Evolutionary conservation across 805 yeast genomes (phyloP).

Genomic region (Ogataea kodamae): DNA sequence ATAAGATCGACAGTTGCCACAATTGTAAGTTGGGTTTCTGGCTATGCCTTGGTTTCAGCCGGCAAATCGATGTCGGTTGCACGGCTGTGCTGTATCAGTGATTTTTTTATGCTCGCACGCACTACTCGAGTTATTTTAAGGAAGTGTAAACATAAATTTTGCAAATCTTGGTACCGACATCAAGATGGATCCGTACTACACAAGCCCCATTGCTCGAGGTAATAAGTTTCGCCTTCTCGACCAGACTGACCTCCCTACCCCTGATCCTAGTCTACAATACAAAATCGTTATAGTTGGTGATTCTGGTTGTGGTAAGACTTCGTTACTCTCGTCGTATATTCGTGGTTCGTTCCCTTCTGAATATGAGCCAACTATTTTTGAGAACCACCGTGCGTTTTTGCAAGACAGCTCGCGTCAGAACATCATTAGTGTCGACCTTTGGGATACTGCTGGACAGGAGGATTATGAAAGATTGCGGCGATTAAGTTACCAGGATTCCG

Average conservation of each 20-base stretch:
- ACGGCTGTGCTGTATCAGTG: constrained; percentile 1
- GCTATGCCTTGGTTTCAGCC: too few species aligned
- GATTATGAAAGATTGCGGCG: constrained; percentile 89
- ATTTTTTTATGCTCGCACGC: not conserved
- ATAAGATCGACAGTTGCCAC: too few species aligned
- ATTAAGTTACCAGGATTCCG: constrained; percentile 79
- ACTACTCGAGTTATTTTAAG: constrained; percentile 14
- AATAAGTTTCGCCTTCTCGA: constrained; percentile 23
- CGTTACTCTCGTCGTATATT: constrained; percentile 90
- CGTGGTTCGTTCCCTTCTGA: constrained; percentile 95
- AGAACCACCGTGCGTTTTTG: constrained; percentile 86
- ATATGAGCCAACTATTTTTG: constrained; percentile 96
- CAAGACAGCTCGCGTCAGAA: constrained; percentile 90
- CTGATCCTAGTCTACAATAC: constrained; percentile 26
- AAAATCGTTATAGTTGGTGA: constrained; percentile 90
- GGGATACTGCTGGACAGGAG: constrained; percentile 97
- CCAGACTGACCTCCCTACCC: constrained; percentile 32
- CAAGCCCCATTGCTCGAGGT: constrained; percentile 22
- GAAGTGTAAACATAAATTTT: constrained; percentile 13
- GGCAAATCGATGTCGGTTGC: too few species aligned
- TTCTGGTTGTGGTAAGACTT: constrained; percentile 98
- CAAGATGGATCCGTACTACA: constrained; percentile 14
- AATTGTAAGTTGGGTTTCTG: too few species aligned
- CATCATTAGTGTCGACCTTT: constrained; percentile 78
- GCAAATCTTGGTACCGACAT: not conserved